These are phyloP conservation scores for Saccharomyces jurei DNA, from an alignment of 805 yeast species.

Conservation along the genomic window DNA sequence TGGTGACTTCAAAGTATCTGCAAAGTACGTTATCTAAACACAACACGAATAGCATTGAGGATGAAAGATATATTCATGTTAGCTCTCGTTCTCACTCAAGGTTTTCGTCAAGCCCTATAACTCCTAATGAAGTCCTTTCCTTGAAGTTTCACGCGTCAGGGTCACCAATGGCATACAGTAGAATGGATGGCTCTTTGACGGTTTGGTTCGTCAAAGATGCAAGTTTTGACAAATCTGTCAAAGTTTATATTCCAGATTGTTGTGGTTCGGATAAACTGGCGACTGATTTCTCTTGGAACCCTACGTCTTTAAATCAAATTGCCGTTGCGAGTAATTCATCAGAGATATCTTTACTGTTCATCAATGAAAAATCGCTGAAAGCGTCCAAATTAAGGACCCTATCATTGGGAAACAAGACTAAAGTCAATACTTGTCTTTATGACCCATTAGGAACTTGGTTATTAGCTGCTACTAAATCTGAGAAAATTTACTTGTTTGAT, in stretches of 20 bases:
- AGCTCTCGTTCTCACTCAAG: slow-evolving; percentile 17
- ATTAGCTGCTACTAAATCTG: slow-evolving; percentile 36
- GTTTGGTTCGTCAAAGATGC: slow-evolving; percentile 15
- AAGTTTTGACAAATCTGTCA: slow-evolving; percentile 8
- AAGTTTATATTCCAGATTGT: slow-evolving; percentile 11
- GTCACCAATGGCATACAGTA: slow-evolving; percentile 20
- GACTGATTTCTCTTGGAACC: slow-evolving; percentile 23
- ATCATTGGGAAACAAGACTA: slow-evolving; percentile 7
- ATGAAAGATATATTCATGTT: slow-evolving; percentile 17
- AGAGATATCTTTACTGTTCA: slow-evolving; percentile 19
- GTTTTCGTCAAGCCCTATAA: slow-evolving; percentile 9
- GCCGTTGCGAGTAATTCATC: slow-evolving; percentile 20
- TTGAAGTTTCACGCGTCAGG: slow-evolving; percentile 26
- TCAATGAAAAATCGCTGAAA: slow-evolving; percentile 9
- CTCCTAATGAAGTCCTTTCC: slow-evolving; percentile 16
- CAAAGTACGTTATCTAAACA: not conserved
- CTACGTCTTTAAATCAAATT: slow-evolving; percentile 14
- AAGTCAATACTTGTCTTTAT: slow-evolving; percentile 26
- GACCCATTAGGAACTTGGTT: slow-evolving; percentile 42
- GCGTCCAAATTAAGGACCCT: slow-evolving; percentile 13
- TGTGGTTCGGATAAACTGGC: slow-evolving; percentile 15
- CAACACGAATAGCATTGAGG: slow-evolving; percentile 11
- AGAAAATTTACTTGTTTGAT: slow-evolving; percentile 32
- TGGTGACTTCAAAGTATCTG: slow-evolving; percentile 1
- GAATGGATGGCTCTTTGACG: slow-evolving; percentile 28